Evolutionary conservation across 345 rosid species (phyloP).

Genomic region (Cardamine occulta): DNA sequence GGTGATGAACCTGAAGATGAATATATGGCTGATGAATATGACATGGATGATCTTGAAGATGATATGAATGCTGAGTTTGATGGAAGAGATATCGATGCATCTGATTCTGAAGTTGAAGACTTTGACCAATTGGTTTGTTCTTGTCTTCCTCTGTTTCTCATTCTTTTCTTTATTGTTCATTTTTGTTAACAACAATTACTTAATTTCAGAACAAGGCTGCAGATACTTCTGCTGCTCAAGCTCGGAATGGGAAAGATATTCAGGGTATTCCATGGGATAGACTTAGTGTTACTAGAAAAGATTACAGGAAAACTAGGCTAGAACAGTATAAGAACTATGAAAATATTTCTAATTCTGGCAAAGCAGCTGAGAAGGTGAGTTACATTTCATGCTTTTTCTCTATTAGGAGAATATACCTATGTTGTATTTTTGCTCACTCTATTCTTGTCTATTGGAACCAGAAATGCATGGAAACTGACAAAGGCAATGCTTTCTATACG

Average conservation of each 20-base stretch:
- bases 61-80: constrained; percentile 62
- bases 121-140: constrained; percentile 57
- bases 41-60: constrained; percentile 66
- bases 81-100: constrained; percentile 54
- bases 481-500: constrained; percentile 57
- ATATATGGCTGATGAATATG: constrained; percentile 67
- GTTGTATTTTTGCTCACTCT: constrained; percentile 22
- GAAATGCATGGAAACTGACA: constrained; percentile 58
- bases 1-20: constrained; percentile 60
- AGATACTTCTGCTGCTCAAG: constrained; percentile 85
- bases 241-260: constrained; percentile 83
- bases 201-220: constrained; percentile 46
- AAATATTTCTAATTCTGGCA: constrained; percentile 73
- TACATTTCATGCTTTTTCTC: background rate
- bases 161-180: too few species aligned
- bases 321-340: constrained; percentile 98
- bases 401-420: background rate
- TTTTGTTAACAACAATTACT: background rate
- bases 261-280: constrained; percentile 99
- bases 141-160: constrained; percentile 22
- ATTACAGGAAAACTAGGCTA: constrained; percentile 83
- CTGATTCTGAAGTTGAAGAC: constrained; percentile 75
- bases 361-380: constrained; percentile 64
- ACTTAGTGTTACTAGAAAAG: constrained; percentile 78
- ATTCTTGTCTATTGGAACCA: constrained; percentile 34